phyloP scores from a whole-genome alignment of 257 asterid species.

The Leonotis leonurus region DNA sequence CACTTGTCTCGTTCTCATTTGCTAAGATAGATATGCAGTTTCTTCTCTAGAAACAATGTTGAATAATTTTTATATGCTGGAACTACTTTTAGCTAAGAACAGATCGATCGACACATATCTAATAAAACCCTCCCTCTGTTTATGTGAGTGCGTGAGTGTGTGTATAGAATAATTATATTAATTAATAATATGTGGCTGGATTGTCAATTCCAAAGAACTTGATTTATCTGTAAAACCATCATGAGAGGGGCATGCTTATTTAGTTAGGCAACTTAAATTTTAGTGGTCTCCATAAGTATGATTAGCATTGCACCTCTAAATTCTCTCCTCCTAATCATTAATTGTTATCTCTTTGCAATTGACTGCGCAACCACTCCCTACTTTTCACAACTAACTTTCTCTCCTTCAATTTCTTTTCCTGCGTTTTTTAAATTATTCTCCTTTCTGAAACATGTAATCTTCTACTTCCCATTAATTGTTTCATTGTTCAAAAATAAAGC shows the following conservation, averaged over 20 bases:
- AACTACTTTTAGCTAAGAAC: neutral
- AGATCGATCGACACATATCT: too few species aligned
- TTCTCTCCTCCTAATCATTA: constrained; percentile 22
- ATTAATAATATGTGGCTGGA: constrained; percentile 2
- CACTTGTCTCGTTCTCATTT: neutral
- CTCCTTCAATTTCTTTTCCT: neutral
- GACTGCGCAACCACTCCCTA: constrained; percentile 22
- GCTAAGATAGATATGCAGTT: neutral
- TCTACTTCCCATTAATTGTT: constrained; percentile 2
- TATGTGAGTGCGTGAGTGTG: too few species aligned
- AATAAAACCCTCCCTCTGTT: too few species aligned
- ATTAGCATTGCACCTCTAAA: constrained; percentile 15
- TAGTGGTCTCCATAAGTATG: constrained; percentile 21
- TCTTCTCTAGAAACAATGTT: neutral
- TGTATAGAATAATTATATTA: too few species aligned
- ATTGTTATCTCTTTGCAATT: constrained; percentile 16
- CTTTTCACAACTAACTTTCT: constrained; percentile 20
- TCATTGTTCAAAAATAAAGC: neutral
- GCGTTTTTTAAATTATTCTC: neutral
- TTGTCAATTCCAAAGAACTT: constrained; percentile 22
- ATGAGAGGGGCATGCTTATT: constrained; percentile 26
- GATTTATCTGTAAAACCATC: constrained; percentile 22
- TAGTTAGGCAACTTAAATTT: constrained; percentile 29
- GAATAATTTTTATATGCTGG: neutral
- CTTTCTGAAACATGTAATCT: neutral